phyloP scores from a whole-genome alignment of 805 yeast species.

The Ogataea siamensis region DNA sequence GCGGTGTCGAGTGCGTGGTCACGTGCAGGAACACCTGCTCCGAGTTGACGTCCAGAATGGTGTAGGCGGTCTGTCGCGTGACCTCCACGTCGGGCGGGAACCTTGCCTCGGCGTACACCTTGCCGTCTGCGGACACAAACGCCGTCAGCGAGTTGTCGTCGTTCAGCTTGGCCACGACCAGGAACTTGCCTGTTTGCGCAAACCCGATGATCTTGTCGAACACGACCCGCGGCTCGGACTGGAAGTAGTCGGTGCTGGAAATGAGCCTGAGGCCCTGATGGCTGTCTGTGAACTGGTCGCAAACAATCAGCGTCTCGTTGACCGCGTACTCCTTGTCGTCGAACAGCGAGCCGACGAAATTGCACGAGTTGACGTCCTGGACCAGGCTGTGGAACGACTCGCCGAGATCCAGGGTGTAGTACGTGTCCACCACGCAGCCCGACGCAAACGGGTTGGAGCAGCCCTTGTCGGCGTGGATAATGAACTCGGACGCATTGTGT shows the following conservation, averaged over 20 bases:
- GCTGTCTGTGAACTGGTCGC: slow-evolving; percentile 47
- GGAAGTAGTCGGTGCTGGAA: slow-evolving; percentile 55
- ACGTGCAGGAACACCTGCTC: slow-evolving; percentile 80
- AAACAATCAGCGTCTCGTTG: slow-evolving; percentile 56
- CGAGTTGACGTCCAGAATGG: slow-evolving; percentile 70
- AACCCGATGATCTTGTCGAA: slow-evolving; percentile 68
- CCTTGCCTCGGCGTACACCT: slow-evolving; percentile 68
- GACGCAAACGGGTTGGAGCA: slow-evolving; percentile 46
- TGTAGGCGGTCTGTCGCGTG: slow-evolving; percentile 66
- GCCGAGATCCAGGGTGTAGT: slow-evolving; percentile 68
- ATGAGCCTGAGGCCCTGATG: slow-evolving; percentile 27
- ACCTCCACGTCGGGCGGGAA: slow-evolving; percentile 69
- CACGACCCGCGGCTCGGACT: slow-evolving; percentile 36
- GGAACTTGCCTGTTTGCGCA: slow-evolving; percentile 66
- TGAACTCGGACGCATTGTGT: slow-evolving; percentile 51
- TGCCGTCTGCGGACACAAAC: slow-evolving; percentile 76
- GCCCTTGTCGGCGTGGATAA: slow-evolving; percentile 64
- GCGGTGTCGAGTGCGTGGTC: slow-evolving; percentile 53
- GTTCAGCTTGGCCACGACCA: slow-evolving; percentile 65
- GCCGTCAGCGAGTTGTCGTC: slow-evolving; percentile 59
- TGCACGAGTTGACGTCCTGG: slow-evolving; percentile 58
- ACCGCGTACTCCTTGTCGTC: slow-evolving; percentile 27
- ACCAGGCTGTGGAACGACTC: slow-evolving; percentile 51
- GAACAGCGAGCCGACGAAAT: slow-evolving; percentile 60
- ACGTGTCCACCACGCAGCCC: slow-evolving; percentile 58